Evolutionary conservation across 2,329 filamentous ascomycete genomes (phyloP).

Genomic region (Cladophialophora psammophila): DNA sequence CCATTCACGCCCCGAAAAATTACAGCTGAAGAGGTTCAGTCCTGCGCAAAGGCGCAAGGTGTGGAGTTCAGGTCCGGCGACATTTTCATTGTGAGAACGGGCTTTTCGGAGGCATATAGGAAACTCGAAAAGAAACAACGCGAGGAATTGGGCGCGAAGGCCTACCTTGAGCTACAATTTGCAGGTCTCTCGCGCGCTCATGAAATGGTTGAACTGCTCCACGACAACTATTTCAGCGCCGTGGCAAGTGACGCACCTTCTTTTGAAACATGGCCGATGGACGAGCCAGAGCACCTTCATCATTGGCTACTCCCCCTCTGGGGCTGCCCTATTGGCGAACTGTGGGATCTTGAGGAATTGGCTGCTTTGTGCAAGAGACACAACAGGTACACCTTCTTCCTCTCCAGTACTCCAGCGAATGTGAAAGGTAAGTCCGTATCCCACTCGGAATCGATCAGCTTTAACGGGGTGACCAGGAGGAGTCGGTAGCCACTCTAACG

Average conservation of each 20-base stretch:
- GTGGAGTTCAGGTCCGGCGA: slow-evolving; percentile 62
- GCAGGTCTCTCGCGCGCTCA: slow-evolving; percentile 61
- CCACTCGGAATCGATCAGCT: not conserved
- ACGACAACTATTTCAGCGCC: slow-evolving; percentile 71
- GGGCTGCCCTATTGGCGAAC: slow-evolving; percentile 47
- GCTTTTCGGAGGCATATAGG: slow-evolving; percentile 60
- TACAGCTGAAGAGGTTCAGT: slow-evolving; percentile 61
- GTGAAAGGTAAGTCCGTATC: slow-evolving; percentile 29
- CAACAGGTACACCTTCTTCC: slow-evolving; percentile 46
- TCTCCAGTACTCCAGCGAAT: slow-evolving; percentile 47
- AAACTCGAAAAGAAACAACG: slow-evolving; percentile 28
- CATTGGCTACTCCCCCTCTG: slow-evolving; percentile 45
- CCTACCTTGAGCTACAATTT: slow-evolving; percentile 40
- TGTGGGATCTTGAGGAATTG: slow-evolving; percentile 47
- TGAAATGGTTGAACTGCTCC: slow-evolving; percentile 68
- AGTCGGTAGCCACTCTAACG: slow-evolving; percentile 51
- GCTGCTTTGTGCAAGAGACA: slow-evolving; percentile 43
- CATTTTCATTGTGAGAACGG: slow-evolving; percentile 67
- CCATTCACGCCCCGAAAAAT: slow-evolving; percentile 62
- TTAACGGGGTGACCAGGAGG: slow-evolving; percentile 36
- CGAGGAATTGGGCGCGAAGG: slow-evolving; percentile 29
- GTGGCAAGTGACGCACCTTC: slow-evolving; percentile 68
- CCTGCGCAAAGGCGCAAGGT: slow-evolving; percentile 65
- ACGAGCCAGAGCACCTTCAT: slow-evolving; percentile 39
- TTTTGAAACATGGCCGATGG: slow-evolving; percentile 69